Percentiles rank a stretch among this genome's conserved stretches.
Conservation (phyloP, 2,329 filamentous ascomycete species). For the Colletotrichum trifolii region DNA sequence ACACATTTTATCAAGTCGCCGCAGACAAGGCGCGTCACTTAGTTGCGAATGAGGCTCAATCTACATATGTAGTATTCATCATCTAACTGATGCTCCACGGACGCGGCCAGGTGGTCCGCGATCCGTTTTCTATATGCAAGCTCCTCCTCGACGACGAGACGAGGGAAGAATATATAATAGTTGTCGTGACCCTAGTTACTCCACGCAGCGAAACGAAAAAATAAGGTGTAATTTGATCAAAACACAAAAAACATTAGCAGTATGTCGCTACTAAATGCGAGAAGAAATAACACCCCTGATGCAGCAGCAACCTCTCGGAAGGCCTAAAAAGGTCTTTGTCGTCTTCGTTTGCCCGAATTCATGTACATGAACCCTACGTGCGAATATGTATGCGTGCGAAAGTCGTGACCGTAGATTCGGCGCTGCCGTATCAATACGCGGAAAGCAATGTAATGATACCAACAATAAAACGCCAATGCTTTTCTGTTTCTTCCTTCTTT, state of each 20-base stretch:
- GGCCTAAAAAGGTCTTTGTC: neutral
- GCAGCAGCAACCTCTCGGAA: conserved; percentile 10
- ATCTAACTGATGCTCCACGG: conserved; percentile 26
- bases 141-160: neutral
- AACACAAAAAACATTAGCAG: conserved; percentile 36
- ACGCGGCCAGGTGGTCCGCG: conserved; percentile 3
- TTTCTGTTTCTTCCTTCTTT: conserved; percentile 24
- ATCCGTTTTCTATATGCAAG: conserved; percentile 34
- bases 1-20: neutral
- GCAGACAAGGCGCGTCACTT: neutral
- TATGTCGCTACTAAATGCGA: conserved; percentile 37
- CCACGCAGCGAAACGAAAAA: conserved; percentile 34
- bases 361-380: conserved; percentile 29
- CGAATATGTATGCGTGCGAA: conserved; percentile 26
- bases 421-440: conserved; percentile 36
- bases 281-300: conserved; percentile 33
- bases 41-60: neutral
- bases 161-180: conserved; percentile 24
- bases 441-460: conserved; percentile 33
- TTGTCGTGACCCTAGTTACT: conserved; percentile 36
- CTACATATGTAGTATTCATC: conserved; percentile 34
- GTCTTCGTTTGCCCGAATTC: conserved; percentile 20
- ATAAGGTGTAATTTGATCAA: conserved; percentile 14
- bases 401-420: conserved; percentile 34
- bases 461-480: conserved; percentile 29